phyloP scores from a whole-genome alignment of 352 stramenopile genomes.

The Pythium insidiosum region DNA sequence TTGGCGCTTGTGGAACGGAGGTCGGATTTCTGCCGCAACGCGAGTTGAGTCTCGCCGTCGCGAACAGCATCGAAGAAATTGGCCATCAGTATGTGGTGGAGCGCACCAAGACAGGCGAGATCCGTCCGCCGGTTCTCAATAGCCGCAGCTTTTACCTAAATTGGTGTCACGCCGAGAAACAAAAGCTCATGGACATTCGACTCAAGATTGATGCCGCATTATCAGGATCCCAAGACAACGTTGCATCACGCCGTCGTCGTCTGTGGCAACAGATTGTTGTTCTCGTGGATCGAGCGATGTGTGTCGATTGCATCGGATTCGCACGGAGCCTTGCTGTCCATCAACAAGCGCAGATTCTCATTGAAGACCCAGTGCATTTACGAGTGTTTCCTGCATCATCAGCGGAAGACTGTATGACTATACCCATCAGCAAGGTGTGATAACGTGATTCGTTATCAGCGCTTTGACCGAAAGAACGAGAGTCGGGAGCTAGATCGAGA shows the following conservation, averaged over 20 bases:
- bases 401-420: no score
- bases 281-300: conserved; percentile 69
- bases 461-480: no score
- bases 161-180: conserved; percentile 83
- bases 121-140: conserved; percentile 48
- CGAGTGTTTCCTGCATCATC: no score
- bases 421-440: no score
- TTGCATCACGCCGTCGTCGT: no score
- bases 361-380: no score
- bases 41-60: conserved; percentile 53
- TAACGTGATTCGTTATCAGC: no score
- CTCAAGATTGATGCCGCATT: conserved; percentile 29
- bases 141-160: conserved; percentile 83
- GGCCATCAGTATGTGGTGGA: conserved; percentile 66
- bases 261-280: conserved; percentile 53
- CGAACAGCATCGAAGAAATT: conserved; percentile 38
- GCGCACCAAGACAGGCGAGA: conserved; percentile 29
- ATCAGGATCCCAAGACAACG: neutral
- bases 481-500: no score
- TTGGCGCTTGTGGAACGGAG: conserved; percentile 64
- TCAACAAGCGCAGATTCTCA: no score
- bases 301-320: conserved; percentile 66
- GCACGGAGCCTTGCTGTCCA: conserved; percentile 32
- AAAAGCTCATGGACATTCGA: conserved; percentile 74
- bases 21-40: conserved; percentile 53